Conservation (phyloP, 768 basidiomycete genomes). For the Suillus discolor region DNA sequence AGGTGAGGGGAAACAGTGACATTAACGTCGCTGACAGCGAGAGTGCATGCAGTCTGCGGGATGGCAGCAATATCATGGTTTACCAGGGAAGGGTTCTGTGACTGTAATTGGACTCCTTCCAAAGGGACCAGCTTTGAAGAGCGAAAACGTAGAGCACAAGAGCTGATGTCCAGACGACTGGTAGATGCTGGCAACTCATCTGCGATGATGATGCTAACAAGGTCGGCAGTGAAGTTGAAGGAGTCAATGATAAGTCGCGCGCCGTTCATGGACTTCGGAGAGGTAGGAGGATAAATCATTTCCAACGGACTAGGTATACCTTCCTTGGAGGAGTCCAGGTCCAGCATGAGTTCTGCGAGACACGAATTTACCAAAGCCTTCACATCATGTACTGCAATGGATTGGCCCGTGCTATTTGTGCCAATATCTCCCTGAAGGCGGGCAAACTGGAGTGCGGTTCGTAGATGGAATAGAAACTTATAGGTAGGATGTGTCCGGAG, state of each 20-base stretch:
- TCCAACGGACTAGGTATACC: conserved; percentile 23
- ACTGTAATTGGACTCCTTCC: conserved; percentile 13
- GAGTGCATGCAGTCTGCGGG: conserved; percentile 30
- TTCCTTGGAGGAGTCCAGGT: conserved; percentile 44
- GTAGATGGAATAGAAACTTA: conserved; percentile 78
- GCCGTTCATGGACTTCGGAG: conserved; percentile 10
- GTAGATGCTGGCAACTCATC: conserved; percentile 18
- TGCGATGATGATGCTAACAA: conserved; percentile 3
- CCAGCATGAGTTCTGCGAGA: conserved; percentile 39
- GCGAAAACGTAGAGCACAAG: conserved; percentile 25
- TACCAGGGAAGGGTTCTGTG: conserved; percentile 18
- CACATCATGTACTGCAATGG: conserved; percentile 30
- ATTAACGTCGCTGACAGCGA: conserved; percentile 44
- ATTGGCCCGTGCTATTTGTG: conserved; percentile 14
- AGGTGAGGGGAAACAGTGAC: conserved; percentile 57
- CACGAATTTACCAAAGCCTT: conserved; percentile 41
- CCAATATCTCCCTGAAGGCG: conserved; percentile 11
- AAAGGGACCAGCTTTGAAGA: conserved; percentile 12
- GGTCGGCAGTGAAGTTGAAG: conserved; percentile 20
- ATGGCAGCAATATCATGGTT: conserved; percentile 8
- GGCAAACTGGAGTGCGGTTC: conserved; percentile 55
- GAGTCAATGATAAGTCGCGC: conserved; percentile 18
- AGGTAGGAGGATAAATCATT: conserved; percentile 19
- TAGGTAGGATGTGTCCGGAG: conserved; percentile 72
- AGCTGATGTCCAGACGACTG: conserved; percentile 17